These are phyloP conservation scores for Thelephora ganbajun DNA, from an alignment of 768 basidiomycete genomes.

Conservation along the genomic window DNA sequence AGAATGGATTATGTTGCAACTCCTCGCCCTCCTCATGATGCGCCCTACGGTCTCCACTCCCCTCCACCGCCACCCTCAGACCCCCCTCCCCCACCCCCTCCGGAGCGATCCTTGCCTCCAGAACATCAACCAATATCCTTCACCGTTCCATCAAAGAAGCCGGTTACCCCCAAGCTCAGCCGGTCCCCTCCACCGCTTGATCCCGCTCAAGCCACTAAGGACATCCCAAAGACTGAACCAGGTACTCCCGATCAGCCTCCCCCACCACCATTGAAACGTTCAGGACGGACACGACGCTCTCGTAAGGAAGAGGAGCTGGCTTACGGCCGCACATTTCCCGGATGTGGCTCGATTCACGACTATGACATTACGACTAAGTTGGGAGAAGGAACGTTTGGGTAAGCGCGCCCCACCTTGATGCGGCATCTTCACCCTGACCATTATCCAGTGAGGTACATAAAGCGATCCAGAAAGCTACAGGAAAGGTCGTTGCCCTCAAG, in stretches of 20 bases:
- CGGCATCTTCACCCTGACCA: conserved; percentile 4
- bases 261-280: conserved; percentile 10
- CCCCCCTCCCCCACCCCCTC: conserved; percentile 10
- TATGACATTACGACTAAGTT: conserved; percentile 79
- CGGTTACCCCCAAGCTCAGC: conserved; percentile 31
- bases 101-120: conserved; percentile 20
- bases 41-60: not conserved
- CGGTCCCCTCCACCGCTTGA: conserved; percentile 25
- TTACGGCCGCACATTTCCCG: conserved; percentile 53
- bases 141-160: conserved; percentile 21
- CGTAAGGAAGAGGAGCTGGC: conserved; percentile 51
- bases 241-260: conserved; percentile 5
- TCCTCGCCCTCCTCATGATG: conserved; percentile 3
- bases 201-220: conserved; percentile 4
- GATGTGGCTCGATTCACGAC: conserved; percentile 58
- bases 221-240: not conserved
- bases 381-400: conserved; percentile 97
- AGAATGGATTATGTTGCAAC: conserved; percentile 1
- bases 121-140: conserved; percentile 24
- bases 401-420: conserved; percentile 18
- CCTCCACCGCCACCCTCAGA: conserved; percentile 7
- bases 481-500: conserved; percentile 71
- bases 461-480: conserved; percentile 51
- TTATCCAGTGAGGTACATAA: conserved; percentile 75
- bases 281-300: conserved; percentile 31